These are phyloP conservation scores for Pugionium dolabratum DNA, from an alignment of 345 rosid species.

Conservation along the genomic window DNA sequence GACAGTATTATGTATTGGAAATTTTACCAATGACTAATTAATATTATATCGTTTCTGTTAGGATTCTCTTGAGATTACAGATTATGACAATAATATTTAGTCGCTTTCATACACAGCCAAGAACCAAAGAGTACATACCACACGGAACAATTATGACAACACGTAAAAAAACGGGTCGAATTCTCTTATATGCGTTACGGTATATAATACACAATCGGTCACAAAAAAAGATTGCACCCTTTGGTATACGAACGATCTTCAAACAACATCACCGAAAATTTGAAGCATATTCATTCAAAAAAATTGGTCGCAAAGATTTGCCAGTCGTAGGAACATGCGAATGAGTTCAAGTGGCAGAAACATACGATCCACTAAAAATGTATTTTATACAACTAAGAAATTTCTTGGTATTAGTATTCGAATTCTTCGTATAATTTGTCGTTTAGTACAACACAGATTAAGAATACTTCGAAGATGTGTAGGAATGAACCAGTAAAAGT, in stretches of 20 bases:
- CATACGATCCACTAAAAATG: neutral
- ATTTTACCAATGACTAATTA: neutral
- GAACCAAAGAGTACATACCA: neutral
- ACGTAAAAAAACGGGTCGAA: neutral
- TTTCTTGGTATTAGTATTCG: neutral
- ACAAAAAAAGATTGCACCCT: neutral
- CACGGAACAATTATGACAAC: slow-evolving; percentile 5
- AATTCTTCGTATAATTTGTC: neutral
- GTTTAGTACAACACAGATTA: neutral
- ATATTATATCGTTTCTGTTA: neutral
- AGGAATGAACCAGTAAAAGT: slow-evolving; percentile 5
- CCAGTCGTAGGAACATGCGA: neutral
- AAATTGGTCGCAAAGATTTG: neutral
- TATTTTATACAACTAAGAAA: neutral
- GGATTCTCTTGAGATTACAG: slow-evolving; percentile 27
- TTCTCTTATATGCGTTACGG: slow-evolving; percentile 9
- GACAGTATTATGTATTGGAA: slow-evolving; percentile 12
- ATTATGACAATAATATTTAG: slow-evolving; percentile 5
- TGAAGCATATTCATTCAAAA: too few species aligned
- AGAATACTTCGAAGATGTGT: neutral
- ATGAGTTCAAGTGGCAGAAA: neutral
- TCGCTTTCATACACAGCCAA: neutral
- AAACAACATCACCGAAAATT: neutral
- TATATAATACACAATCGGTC: neutral
- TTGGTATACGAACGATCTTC: neutral